Conservation (phyloP, 1,284 basidiomycete genomes). For the Cutaneotrichosporon cavernicola region DNA sequence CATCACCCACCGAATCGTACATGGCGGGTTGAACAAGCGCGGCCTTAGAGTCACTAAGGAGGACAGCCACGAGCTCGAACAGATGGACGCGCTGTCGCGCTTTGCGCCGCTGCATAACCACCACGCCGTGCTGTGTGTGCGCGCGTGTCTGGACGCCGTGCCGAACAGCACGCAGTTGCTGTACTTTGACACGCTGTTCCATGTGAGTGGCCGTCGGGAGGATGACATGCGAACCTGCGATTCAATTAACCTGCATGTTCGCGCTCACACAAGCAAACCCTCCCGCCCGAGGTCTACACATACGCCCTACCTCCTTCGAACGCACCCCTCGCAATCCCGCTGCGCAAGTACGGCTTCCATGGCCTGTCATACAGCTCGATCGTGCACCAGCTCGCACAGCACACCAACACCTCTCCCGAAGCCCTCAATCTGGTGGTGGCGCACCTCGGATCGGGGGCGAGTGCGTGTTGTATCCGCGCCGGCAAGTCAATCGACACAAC, state of each 20-base stretch:
- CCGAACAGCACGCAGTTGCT: constrained; percentile 58
- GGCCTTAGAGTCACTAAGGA: constrained; percentile 64
- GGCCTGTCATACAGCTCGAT: constrained; percentile 58
- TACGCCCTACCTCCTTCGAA: constrained; percentile 70
- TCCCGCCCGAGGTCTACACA: constrained; percentile 69
- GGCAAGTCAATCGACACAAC: constrained; percentile 73
- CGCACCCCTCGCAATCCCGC: constrained; percentile 59
- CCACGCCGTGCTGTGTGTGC: constrained; percentile 56
- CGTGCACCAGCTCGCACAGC: constrained; percentile 52
- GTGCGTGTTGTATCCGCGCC: constrained; percentile 61
- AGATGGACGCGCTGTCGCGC: constrained; percentile 71
- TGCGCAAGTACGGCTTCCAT: constrained; percentile 86
- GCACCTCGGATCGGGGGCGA: constrained; percentile 82
- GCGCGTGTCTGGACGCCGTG: constrained; percentile 62
- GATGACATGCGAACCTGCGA: no score
- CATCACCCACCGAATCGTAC: constrained; percentile 60
- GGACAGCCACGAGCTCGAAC: constrained; percentile 60
- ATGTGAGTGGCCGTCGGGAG: constrained; percentile 48
- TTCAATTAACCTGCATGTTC: no score
- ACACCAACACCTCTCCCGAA: constrained; percentile 59
- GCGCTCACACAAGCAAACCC: constrained; percentile 54
- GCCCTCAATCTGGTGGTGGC: constrained; percentile 69
- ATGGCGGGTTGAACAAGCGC: constrained; percentile 70
- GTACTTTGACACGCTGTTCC: constrained; percentile 80
- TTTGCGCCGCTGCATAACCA: constrained; percentile 73